Base-by-base conservation (phyloP, 2,329 filamentous ascomycete genomes). In the Fusarium longipes region DNA sequence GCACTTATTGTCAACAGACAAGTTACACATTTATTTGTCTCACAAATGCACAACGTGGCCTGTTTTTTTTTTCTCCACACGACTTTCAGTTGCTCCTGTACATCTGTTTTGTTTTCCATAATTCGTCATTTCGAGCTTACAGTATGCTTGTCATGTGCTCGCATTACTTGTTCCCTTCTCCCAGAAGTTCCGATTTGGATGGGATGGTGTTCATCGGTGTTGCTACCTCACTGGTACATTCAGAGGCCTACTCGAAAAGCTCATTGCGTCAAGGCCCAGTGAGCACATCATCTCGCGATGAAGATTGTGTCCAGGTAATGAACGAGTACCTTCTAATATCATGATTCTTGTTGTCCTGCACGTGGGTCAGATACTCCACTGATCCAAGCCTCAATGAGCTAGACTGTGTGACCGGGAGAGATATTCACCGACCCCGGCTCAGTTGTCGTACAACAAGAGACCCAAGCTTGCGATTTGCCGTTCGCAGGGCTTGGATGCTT, bases 351-450 rank as follows among this genome's bases (percentile, higher is more conserved):
- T 22, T n/a, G 11, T 22, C 17, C 22, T 42, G 55, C 55, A 62
- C 38, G 55, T 62, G 65, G 42, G 43, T 29, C 38, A 9, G 11
- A 2, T 14, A 27, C 55, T 18, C 65, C 65, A 62, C 65, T 36
- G 17, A 15, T 20, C 60, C 60, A 68, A 62, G 29, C 65, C 60
- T 43, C 20, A 68, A 68, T 32, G 35, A 53, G 65, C 47, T 65
- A 65, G 65, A 12, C 14, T 36, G n/a, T 14, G 20, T 32, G 36
- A 29, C 32, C 59, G 60, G 65, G 65, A 51, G 65, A 68, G 65
- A 68, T 33, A 68, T 68, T 68, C 65, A 68, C 65, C 65, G 65
- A 68, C 60, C 39, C 64, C 40, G 60, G 52, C 15, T 48, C 38
- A 32, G 40, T 50, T 57, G 38, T 66, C 35, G 43, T 68, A 55